Evolutionary conservation across 1,139 yeast species (phyloP), one percentile per base, ranked within the genome.

Genomic region (Lodderomyces oxycetoniae): DNA sequence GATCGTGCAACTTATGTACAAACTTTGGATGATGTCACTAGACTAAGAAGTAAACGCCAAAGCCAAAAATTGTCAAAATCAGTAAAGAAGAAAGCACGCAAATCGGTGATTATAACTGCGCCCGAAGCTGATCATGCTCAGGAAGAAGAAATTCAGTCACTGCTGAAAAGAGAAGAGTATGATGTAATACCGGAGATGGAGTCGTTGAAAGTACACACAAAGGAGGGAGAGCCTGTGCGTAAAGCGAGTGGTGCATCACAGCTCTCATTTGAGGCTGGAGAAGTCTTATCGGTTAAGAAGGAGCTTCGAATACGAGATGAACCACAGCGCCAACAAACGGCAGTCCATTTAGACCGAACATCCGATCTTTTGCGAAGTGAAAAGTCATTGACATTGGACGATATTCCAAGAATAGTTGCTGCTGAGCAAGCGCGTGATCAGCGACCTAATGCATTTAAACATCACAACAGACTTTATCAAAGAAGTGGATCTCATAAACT

Each of bases 351-450:
- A 31, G 71, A 65, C 44, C 55, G 74, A 10, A 80, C 89, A 0
- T 78, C 88, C 1, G 85, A 79, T 45, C 61, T 83, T 34, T 68
- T 86, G 39, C 78, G 82, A 50, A 85, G 79, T 51, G 95, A 89
- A 47, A 85, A 85, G 47, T 81, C 94, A 1, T 71, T 91, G 37
- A 89, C 96, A 0, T 71, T 91, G 49, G 98, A 91, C 57, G 99
- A 91, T 59, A 91, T 91, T 47, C 96, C 97, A 5, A 72, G 97
- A 46, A 89, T 91, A 51, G 97, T 91, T 9, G 95, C 96, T 3
- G 94, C 96, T 5, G 97, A 91, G 50, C 96, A 89, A 57, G 96
- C 97, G 0, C 71, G 96, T 43, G 96, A 87, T 44, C 82, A 86
- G 50, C 73, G 95, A 39, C 94, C 94, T 4, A 84, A 84, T 55